Conservation (phyloP, 2,329 filamentous ascomycete species). For the Monosporascus sp. region DNA sequence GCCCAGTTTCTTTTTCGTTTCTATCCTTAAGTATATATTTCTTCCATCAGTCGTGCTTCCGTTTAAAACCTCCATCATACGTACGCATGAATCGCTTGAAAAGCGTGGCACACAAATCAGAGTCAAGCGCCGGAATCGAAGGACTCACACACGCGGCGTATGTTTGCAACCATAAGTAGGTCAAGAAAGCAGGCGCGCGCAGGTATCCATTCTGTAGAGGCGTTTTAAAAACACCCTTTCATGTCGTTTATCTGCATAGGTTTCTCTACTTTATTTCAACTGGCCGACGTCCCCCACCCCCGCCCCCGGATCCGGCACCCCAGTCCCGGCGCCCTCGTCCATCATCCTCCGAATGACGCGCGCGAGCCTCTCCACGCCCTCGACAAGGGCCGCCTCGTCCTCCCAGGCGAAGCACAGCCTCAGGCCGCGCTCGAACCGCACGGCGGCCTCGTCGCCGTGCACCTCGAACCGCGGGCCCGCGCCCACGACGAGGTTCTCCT, state of each 20-base stretch:
- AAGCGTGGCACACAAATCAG: too few species aligned
- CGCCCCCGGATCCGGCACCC: background rate
- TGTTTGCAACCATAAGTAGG: too few species aligned
- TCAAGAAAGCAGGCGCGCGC: too few species aligned
- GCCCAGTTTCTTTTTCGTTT: too few species aligned
- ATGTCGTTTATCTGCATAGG: background rate
- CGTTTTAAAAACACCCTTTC: background rate
- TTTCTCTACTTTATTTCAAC: background rate
- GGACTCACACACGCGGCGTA: too few species aligned
- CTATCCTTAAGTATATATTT: too few species aligned
- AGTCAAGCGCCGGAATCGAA: too few species aligned
- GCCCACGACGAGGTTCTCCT: slow-evolving; percentile 64
- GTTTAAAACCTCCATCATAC: too few species aligned
- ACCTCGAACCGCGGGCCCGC: slow-evolving; percentile 67
- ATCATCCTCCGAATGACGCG: slow-evolving; percentile 27
- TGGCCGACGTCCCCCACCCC: background rate
- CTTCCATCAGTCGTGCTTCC: too few species aligned
- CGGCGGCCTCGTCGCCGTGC: slow-evolving; percentile 46
- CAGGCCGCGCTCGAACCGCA: slow-evolving; percentile 54
- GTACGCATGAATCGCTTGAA: too few species aligned
- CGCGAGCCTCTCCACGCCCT: slow-evolving; percentile 62
- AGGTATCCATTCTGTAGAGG: too few species aligned
- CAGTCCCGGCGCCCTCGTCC: background rate
- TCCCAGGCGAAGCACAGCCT: slow-evolving; percentile 72
- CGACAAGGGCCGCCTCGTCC: slow-evolving; percentile 56